phyloP scores from a whole-genome alignment of 768 basidiomycete genomes.

The Amanita fuliginea region DNA sequence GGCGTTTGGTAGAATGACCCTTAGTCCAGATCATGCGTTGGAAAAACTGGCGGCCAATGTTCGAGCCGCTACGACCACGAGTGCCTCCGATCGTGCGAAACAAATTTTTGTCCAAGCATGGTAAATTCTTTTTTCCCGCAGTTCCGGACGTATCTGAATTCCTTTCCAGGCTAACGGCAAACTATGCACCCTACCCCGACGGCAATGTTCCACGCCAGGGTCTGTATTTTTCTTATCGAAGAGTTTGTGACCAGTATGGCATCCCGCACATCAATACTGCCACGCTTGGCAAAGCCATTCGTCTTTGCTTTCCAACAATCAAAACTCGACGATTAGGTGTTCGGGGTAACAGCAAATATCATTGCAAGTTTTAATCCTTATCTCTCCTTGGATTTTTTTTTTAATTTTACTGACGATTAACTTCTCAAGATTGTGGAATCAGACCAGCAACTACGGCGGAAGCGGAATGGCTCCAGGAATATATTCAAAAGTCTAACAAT shows the following conservation, averaged over 20 bases:
- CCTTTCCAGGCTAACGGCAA: conserved; percentile 62
- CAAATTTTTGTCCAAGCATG: conserved; percentile 92
- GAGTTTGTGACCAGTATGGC: conserved; percentile 86
- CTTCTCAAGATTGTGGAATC: conserved; percentile 73
- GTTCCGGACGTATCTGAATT: conserved; percentile 8
- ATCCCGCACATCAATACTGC: conserved; percentile 95
- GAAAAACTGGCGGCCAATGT: conserved; percentile 85
- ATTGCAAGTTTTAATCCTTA: conserved; percentile 43
- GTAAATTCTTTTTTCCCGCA: conserved; percentile 29
- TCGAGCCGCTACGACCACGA: conserved; percentile 81
- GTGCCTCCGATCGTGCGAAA: conserved; percentile 83
- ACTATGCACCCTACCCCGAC: conserved; percentile 86
- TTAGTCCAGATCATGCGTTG: conserved; percentile 67
- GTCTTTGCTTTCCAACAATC: conserved; percentile 88
- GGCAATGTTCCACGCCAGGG: conserved; percentile 92
- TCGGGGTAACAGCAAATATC: conserved; percentile 93
- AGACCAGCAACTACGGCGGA: conserved; percentile 85
- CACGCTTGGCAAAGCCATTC: conserved; percentile 89
- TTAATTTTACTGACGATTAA: conserved; percentile 15
- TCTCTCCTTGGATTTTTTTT: neutral
- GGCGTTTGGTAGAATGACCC: conserved; percentile 66
- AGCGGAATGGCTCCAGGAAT: conserved; percentile 87
- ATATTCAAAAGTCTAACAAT: conserved; percentile 86
- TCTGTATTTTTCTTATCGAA: conserved; percentile 85
- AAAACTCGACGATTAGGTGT: conserved; percentile 90